phyloP scores from a whole-genome alignment of 345 rosid species.

The Salix arbutifolia region DNA sequence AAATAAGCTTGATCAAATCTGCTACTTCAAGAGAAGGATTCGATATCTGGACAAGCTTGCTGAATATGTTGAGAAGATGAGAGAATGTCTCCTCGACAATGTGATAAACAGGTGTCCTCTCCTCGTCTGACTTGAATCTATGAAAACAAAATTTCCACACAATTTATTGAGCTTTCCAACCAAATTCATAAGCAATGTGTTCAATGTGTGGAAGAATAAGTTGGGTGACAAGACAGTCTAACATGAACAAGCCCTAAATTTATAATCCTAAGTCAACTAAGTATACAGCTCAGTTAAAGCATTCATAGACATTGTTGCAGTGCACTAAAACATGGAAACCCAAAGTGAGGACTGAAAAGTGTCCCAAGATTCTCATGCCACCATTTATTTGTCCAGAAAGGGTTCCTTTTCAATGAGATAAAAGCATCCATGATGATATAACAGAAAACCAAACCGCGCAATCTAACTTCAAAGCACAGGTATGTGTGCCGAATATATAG shows the following conservation, averaged over 20 bases:
- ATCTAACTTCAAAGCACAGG: neutral
- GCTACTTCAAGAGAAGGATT: constrained; percentile 86
- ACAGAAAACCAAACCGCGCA: neutral
- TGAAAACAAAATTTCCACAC: constrained; percentile 1
- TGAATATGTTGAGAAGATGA: constrained; percentile 71
- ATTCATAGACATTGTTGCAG: neutral
- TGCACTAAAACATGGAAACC: neutral
- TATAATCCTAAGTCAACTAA: neutral
- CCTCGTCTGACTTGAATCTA: constrained; percentile 98
- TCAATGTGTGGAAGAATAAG: neutral
- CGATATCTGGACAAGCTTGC: constrained; percentile 69
- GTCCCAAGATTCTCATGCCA: neutral
- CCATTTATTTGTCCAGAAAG: neutral
- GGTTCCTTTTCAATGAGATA: neutral
- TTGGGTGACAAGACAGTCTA: no score
- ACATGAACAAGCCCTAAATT: neutral
- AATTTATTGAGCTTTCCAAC: neutral
- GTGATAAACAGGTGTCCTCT: constrained; percentile 78
- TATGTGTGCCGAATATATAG: neutral
- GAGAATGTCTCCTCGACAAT: constrained; percentile 90
- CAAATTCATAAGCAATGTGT: neutral
- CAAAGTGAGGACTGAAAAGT: neutral
- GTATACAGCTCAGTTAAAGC: neutral
- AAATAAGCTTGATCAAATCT: constrained; percentile 87
- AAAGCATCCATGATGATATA: neutral